Evolutionary conservation across 2,329 filamentous ascomycete genomes (phyloP), one percentile per base, ranked within the genome.

Genomic region (Colletotrichum liaoningense): DNA sequence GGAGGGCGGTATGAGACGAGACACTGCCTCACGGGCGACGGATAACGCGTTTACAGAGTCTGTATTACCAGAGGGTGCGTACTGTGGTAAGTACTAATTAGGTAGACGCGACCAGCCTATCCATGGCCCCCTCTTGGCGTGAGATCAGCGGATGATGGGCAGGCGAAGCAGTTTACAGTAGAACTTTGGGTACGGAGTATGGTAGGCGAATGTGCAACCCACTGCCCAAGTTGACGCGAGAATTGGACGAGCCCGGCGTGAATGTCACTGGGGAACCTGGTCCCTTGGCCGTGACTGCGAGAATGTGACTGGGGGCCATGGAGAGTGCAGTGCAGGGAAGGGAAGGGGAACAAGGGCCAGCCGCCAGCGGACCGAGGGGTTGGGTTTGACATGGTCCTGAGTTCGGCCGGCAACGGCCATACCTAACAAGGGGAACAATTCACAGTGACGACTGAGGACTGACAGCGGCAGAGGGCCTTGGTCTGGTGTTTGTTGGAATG

Each of bases 401-500:
- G 14, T n/a, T 63, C 26, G 8, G 56, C 68, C 14, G 33, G 63
- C 42, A 19, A 46, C 67, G 33, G 59, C 6, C 58, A 46, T 19
- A 26, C 26, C 26, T 26, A 30, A 71, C 63, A 71, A 70, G 63
- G 55, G 42, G 68, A 28, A 72, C 69, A 72, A 68, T 72, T n/a
- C 30, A 64, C 33, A n/a, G 62, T 64, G 30, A 19, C 57, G 30
- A 19, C 57, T 12, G 33, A 19, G 33, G 33, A 26, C 11, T 26
- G 64, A 57, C 26, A 30, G 46, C n/a, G 63, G 49, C 12, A 57
- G n/a, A 19, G 8, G 8, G 7, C n/a, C 22, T 26, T 63, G 14
- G 33, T 12, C 33, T 24, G 14, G 24, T 35, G 33, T 35, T 22
- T 54, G n/a, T 35, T 16, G 11, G n/a, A 54, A 52, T 12, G 19